Base-by-base conservation (phyloP, 495 filamentous ascomycete species). In the Friedmanniomyces endolithicus region DNA sequence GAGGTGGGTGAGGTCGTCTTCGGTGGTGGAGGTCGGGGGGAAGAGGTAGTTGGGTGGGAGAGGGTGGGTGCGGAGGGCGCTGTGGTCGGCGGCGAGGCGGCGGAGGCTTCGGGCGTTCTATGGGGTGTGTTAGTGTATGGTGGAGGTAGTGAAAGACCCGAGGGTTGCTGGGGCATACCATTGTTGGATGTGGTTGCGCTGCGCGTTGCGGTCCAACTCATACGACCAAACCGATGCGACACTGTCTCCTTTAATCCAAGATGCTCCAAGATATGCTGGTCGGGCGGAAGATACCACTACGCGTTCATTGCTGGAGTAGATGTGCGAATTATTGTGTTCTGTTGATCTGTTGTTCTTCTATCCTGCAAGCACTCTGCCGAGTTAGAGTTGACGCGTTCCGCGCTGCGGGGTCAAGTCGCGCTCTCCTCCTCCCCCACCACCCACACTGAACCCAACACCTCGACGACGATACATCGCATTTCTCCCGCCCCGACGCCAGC, bases 41-140 rank as follows among this genome's bases (percentile, higher is more conserved):
- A 82, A 76, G 55, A 86, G 76, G 68, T 83, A 87, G 68, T 83
- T 81, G 20, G 82, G 82, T 6, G 83, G 83, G 7, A 82, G 76
- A 23, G 73, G 70, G 23, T 74, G 66, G 31, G 65, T 69, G 56
- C 81, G 79, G 19, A 87, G 70, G 19, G 71, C 72, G 51, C 75
- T 74, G 65, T 86, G 83, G 66, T 87, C 83, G 61, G 77, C 70
- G 12, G 78, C 80, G 27, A 87, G 75, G 58, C 83, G 80, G 52
- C 82, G 80, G 29, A 83, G 65, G 29, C 76, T 72, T 27, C 75
- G 77, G 39, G 71, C 66, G 57, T 70, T 73, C 71, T 72, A n/a
- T n/a, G 51, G 2, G 14, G 3, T 31, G 3, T 33, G 37, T 53
- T 29, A 44, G 50, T 41, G 31, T 19, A 14, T 41, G 37, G 37